Evolutionary conservation across 176 grass and related monocot genomes (phyloP), one percentile per base, ranked within the genome.

Genomic region (Zoysia pacifica): DNA sequence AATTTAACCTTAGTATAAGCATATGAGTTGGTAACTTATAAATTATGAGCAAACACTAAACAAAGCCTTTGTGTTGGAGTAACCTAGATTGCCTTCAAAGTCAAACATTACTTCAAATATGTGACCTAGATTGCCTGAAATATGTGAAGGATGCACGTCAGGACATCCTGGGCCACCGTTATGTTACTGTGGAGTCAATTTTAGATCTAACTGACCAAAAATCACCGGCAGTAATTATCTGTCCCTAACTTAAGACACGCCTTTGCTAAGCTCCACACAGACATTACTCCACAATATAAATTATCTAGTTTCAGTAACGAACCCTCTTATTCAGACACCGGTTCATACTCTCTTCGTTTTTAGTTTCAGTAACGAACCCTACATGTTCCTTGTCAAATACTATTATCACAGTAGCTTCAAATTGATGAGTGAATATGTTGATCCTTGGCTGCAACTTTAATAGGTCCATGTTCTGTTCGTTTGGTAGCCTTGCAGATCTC

Each of bases 401-500:
- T 58, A 58, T n/a, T n/a, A 58, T 62, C 19, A 62, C 20, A 36
- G 20, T 62, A 62, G 3, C 20, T 62, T 36, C 56, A 62, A 36
- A 62, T 62, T 62, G 20, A 35, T 62, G 20, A 4, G 19, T 11
- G 59, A 62, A 36, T 35, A 20, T 19, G 20, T 36, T 36, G 9
- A 62, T 10, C 60, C 14, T 47, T 43, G 43, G 16, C 7, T 89
- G 66, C 56, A 42, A 13, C 18, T 81, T 9, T 43, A 62, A 59
- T 71, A 70, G 11, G 47, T 47, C 56, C 0, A 15, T 51, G 13
- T 65, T 70, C 13, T 53, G 16, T 66, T 66, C 38, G 35, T 85
- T 77, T 46, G 46, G 11, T 78, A 59, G 59, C 55, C 14, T 42
- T 58, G 19, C 38, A 62, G 74, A 70, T 83, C 40, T 65, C 78